Evolutionary conservation across 2,329 filamentous ascomycete genomes (phyloP).

Genomic region (Aureobasidium leucospermi): DNA sequence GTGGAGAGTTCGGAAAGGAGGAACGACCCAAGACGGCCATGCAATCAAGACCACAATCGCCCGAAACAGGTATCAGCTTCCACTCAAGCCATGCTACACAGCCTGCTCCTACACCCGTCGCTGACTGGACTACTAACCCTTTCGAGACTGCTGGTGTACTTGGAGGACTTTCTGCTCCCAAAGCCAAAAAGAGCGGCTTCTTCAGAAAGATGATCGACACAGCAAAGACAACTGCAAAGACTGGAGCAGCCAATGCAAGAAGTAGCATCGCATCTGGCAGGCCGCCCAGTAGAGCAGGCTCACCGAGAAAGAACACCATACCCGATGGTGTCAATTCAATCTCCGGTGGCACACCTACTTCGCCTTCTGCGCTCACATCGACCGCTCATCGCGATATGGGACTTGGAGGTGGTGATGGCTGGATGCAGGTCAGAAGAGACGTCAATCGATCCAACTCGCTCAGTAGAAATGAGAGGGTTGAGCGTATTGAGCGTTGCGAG

Average conservation of each 20-base stretch:
- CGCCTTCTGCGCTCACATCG: conserved; percentile 17
- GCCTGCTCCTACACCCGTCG: conserved; percentile 56
- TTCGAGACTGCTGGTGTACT: conserved; percentile 62
- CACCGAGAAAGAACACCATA: conserved; percentile 39
- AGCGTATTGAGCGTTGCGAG: conserved; percentile 81
- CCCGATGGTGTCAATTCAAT: conserved; percentile 47
- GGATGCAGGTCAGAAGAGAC: conserved; percentile 95
- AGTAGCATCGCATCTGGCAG: conserved; percentile 62
- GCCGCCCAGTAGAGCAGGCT: conserved; percentile 31
- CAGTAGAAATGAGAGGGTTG: conserved; percentile 77
- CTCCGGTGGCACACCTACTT: conserved; percentile 38
- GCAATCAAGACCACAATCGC: conserved; percentile 13
- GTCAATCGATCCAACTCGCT: conserved; percentile 92
- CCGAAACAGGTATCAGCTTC: conserved; percentile 45
- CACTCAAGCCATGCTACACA: conserved; percentile 76
- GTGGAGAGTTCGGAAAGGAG: neutral
- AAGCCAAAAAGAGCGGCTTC: conserved; percentile 70
- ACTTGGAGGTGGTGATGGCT: conserved; percentile 61
- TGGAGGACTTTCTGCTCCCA: conserved; percentile 68
- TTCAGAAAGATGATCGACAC: conserved; percentile 94
- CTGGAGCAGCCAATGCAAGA: conserved; percentile 78
- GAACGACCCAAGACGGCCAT: conserved; percentile 8
- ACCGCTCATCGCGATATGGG: conserved; percentile 62
- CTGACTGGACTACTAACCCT: conserved; percentile 51
- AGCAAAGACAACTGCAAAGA: conserved; percentile 67